phyloP scores from a whole-genome alignment of 352 stramenopile species.

The Phytophthora europaea region DNA sequence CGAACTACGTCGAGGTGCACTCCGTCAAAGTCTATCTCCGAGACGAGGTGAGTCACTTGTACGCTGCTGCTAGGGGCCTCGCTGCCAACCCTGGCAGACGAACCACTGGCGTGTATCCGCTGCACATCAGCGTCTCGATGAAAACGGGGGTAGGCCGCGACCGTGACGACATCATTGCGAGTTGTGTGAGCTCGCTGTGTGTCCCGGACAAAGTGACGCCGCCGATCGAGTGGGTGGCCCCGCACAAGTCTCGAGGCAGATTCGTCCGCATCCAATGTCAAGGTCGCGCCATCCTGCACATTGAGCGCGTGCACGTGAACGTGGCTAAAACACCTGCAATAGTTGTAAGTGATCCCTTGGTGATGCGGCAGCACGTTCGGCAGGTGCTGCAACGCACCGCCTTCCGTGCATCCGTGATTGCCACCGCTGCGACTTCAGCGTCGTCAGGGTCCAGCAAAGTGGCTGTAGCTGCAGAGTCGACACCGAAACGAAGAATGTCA shows the following conservation, averaged over 20 bases:
- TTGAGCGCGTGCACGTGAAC: conserved; percentile 70
- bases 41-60: conserved; percentile 48
- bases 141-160: conserved; percentile 68
- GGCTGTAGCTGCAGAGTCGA: conserved; percentile 2
- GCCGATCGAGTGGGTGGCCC: conserved; percentile 57
- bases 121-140: conserved; percentile 73
- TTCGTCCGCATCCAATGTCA: conserved; percentile 74
- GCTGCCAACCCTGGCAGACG: conserved; percentile 19
- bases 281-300: conserved; percentile 57
- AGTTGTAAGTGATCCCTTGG: conserved; percentile 24
- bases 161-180: conserved; percentile 65
- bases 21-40: conserved; percentile 58
- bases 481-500: conserved; percentile 15
- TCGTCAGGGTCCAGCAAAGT: neutral
- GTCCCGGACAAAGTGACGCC: conserved; percentile 37
- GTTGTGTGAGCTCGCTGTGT: conserved; percentile 54
- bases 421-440: conserved; percentile 17
- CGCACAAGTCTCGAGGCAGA: conserved; percentile 60
- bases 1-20: conserved; percentile 61
- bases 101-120: conserved; percentile 47
- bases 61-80: conserved; percentile 18
- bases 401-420: conserved; percentile 66
- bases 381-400: conserved; percentile 61
- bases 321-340: conserved; percentile 37
- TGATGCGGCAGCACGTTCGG: conserved; percentile 32